These are phyloP conservation scores for Inga oerstediana DNA, from an alignment of 306 rosid genomes.

Conservation along the genomic window DNA sequence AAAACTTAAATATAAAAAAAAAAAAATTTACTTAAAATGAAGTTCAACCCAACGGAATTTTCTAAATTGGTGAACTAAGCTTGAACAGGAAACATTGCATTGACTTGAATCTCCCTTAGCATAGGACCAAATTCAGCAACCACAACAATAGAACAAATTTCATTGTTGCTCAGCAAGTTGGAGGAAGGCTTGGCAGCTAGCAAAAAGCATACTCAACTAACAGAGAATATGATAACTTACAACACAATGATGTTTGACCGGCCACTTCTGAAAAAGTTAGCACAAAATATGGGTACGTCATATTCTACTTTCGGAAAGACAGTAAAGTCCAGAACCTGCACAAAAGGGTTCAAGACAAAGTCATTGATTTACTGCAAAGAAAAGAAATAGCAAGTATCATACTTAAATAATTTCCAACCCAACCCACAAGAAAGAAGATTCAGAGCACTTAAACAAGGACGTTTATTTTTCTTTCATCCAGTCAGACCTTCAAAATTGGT, in stretches of 20 bases:
- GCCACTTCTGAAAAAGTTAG: conserved; percentile 78
- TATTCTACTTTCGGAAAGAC: conserved; percentile 75
- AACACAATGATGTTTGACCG: conserved; percentile 64
- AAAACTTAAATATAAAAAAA: too few species aligned
- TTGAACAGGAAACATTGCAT: too few species aligned
- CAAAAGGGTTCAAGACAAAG: not conserved
- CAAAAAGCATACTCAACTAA: not conserved
- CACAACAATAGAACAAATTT: conserved; percentile 1
- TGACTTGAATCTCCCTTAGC: too few species aligned
- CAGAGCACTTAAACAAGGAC: not conserved
- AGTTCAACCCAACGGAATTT: too few species aligned
- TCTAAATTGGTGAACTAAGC: too few species aligned
- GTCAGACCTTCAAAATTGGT: not conserved
- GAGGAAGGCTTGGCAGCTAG: not conserved
- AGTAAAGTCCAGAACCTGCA: conserved; percentile 87
- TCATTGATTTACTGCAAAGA: not conserved
- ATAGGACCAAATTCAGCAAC: too few species aligned
- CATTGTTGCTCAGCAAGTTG: not conserved
- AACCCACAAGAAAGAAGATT: conserved; percentile 1
- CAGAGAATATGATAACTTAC: too few species aligned
- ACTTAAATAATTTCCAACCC: not conserved
- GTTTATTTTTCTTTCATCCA: not conserved
- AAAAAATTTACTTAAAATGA: too few species aligned
- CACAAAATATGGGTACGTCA: conserved; percentile 94
- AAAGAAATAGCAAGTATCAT: conserved; percentile 15